Conservation (phyloP, 2,329 filamentous ascomycete species). For the Diplodia mutila region DNA sequence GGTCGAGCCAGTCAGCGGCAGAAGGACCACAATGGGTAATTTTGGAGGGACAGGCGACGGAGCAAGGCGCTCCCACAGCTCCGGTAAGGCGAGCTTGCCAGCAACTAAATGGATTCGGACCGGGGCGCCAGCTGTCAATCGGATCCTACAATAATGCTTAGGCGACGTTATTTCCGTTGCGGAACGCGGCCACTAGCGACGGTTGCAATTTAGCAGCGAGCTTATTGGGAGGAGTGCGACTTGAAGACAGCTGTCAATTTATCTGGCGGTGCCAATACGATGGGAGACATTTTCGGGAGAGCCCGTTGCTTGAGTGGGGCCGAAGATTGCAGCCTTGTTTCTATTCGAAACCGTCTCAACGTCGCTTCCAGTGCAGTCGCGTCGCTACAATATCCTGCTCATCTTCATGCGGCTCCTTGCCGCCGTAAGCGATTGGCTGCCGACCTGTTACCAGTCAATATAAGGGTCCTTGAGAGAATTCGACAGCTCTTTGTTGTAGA, state of each 20-base stretch:
- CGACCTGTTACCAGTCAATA: not conserved
- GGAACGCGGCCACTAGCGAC: not conserved
- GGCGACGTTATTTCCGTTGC: not conserved
- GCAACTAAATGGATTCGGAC: not conserved
- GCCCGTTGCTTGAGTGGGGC: not conserved
- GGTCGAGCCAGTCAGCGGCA: not conserved
- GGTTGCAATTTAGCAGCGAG: not conserved
- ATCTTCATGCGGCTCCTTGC: not conserved
- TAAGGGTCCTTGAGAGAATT: too few species aligned
- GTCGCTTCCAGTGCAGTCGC: not conserved
- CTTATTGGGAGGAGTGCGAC: too few species aligned
- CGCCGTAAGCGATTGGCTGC: not conserved
- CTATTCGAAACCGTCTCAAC: conserved; percentile 2
- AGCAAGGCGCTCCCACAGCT: not conserved
- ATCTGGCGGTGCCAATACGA: not conserved
- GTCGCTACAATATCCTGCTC: not conserved
- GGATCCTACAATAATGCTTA: not conserved
- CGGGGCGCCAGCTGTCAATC: not conserved
- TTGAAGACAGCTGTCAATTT: not conserved
- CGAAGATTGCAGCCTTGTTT: not conserved
- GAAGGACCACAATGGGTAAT: not conserved
- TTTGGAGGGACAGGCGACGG: not conserved
- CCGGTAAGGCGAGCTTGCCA: not conserved
- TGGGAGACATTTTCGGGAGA: not conserved
- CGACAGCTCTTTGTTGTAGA: too few species aligned